phyloP scores from a whole-genome alignment of 495 filamentous ascomycete genomes.

The Aspergillus mulundensis region DNA sequence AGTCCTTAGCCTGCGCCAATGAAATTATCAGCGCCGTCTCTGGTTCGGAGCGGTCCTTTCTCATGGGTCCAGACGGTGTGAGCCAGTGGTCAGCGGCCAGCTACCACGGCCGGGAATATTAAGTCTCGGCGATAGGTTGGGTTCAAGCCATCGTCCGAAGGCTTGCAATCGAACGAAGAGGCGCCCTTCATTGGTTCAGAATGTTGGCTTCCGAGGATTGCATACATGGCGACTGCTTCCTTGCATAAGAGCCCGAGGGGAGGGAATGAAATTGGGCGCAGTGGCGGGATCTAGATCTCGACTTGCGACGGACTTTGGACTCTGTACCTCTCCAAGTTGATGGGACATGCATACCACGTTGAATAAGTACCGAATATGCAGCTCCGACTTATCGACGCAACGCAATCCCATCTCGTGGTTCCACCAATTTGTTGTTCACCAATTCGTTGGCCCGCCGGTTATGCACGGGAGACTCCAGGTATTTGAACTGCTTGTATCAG shows the following conservation, averaged over 20 bases:
- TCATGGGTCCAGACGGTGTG: not conserved
- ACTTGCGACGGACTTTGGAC: not conserved
- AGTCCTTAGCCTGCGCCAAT: not conserved
- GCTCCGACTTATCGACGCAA: not conserved
- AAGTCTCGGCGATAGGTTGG: not conserved
- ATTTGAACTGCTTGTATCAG: not conserved
- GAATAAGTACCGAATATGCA: not conserved
- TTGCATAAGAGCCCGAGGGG: not conserved
- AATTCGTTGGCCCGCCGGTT: not conserved
- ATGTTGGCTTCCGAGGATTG: not conserved
- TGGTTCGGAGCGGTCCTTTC: conserved; percentile 6
- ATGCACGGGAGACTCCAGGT: not conserved
- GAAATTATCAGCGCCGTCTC: not conserved
- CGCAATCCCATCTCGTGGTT: not conserved
- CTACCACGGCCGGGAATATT: not conserved
- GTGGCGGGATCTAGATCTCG: not conserved
- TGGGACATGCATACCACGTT: not conserved
- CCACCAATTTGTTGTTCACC: not conserved
- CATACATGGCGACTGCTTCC: not conserved
- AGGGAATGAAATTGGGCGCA: not conserved
- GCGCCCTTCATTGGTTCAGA: too few species aligned
- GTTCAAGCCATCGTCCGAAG: not conserved
- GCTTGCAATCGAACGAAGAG: too few species aligned
- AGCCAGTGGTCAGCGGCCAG: not conserved
- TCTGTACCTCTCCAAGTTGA: not conserved